Evolutionary conservation across 768 basidiomycete genomes (phyloP).

Genomic region (Coprinellus aureogranulatus): DNA sequence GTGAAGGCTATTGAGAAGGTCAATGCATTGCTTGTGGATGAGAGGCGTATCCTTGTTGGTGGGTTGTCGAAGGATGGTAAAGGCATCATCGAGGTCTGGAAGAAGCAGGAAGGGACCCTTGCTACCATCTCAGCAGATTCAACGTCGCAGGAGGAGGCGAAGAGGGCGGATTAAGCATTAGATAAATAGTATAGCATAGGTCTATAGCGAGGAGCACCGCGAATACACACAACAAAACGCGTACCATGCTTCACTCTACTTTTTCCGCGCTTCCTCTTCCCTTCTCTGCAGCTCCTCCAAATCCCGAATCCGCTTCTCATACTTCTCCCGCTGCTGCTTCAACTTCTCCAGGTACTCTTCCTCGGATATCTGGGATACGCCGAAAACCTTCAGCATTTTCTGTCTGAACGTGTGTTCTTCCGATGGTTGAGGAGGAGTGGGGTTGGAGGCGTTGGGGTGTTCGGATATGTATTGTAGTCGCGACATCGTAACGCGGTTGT

Average conservation of each 20-base stretch:
- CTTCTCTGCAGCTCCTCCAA: slow-evolving; percentile 45
- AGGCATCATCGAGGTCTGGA: slow-evolving; percentile 67
- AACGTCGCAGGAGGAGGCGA: not conserved
- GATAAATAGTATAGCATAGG: not conserved
- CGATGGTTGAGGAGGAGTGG: no score
- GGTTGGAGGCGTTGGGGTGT: slow-evolving; percentile 19
- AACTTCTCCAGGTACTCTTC: slow-evolving; percentile 68
- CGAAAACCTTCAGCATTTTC: slow-evolving; percentile 44
- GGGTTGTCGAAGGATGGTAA: slow-evolving; percentile 57
- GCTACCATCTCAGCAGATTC: no score
- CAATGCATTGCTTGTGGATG: slow-evolving; percentile 55
- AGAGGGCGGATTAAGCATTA: not conserved
- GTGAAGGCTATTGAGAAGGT: slow-evolving; percentile 54
- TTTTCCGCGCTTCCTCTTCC: slow-evolving; percentile 9
- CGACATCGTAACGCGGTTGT: slow-evolving; percentile 64
- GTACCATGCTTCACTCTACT: not conserved
- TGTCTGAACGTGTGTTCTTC: slow-evolving; percentile 28
- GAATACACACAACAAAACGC: not conserved
- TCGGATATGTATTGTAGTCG: slow-evolving; percentile 58
- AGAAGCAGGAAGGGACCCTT: slow-evolving; percentile 16
- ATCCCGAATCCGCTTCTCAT: slow-evolving; percentile 56
- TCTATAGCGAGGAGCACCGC: not conserved
- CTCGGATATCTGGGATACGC: slow-evolving; percentile 60
- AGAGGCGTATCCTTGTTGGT: slow-evolving; percentile 53
- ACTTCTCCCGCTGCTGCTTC: slow-evolving; percentile 51